Conservation (phyloP, 306 rosid species). For the Hylodesmum podocarpum region DNA sequence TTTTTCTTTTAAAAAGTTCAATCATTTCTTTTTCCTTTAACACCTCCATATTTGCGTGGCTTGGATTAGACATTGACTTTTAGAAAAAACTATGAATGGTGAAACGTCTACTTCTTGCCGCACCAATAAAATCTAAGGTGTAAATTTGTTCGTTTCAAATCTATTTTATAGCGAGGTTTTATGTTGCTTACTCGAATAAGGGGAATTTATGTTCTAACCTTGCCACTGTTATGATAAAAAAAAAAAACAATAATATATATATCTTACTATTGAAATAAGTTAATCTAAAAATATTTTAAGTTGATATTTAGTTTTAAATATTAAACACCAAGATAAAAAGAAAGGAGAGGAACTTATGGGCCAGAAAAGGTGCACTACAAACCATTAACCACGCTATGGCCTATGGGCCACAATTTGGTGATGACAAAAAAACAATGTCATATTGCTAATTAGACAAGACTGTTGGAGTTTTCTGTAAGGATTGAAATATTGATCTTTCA, state of each 20-base stretch:
- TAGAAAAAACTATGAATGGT: neutral
- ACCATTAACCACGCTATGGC: neutral
- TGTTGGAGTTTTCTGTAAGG: neutral
- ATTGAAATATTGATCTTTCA: neutral
- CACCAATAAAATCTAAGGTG: neutral
- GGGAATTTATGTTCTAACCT: neutral
- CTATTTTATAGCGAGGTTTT: neutral
- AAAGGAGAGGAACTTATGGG: neutral
- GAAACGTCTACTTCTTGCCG: neutral
- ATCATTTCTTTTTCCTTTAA: neutral
- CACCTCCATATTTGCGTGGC: neutral
- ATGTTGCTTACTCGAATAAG: neutral
- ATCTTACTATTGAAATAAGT: neutral
- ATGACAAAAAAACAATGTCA: neutral
- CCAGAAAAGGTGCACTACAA: neutral
- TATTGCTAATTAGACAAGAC: neutral
- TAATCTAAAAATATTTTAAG: neutral
- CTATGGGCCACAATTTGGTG: neutral
- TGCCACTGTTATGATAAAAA: neutral
- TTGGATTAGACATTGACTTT: neutral
- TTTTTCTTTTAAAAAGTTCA: neutral
- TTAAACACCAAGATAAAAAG: neutral
- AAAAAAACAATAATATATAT: too few relatives aligned
- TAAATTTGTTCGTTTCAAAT: neutral
- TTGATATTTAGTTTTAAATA: neutral